Evolutionary conservation across 805 yeast species (phyloP).

Genomic region (Babjeviella inositovora): DNA sequence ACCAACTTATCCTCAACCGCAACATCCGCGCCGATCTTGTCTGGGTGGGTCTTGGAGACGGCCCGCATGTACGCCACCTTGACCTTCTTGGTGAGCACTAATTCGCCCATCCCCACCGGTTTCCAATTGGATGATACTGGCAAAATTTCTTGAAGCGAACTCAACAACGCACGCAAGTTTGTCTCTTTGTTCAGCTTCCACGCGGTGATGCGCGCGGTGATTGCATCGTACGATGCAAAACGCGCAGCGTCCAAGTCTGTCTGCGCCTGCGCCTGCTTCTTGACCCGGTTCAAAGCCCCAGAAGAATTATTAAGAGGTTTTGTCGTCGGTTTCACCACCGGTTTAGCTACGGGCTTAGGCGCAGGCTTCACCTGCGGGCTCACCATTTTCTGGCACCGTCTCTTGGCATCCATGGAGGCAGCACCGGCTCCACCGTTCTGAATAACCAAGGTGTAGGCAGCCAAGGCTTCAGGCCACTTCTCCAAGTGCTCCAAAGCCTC

Average conservation of each 20-base stretch:
- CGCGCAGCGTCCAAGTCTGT: conserved; percentile 37
- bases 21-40: conserved; percentile 49
- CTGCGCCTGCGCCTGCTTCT: conserved; percentile 27
- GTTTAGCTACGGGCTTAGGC: conserved; percentile 6
- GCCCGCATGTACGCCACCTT: conserved; percentile 75
- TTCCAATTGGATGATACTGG: conserved; percentile 59
- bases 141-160: conserved; percentile 50
- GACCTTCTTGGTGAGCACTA: conserved; percentile 81
- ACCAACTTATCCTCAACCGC: conserved; percentile 62
- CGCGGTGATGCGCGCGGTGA: conserved; percentile 29
- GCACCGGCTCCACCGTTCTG: conserved; percentile 53
- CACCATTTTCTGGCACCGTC: conserved; percentile 56
- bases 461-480: conserved; percentile 45
- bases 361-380: conserved; percentile 29
- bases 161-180: conserved; percentile 63
- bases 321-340: conserved; percentile 5
- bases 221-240: conserved; percentile 44
- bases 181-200: conserved; percentile 74
- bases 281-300: conserved; percentile 36
- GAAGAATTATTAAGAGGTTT: conserved; percentile 3
- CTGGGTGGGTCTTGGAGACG: conserved; percentile 69
- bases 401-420: conserved; percentile 60
- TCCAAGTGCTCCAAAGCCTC: conserved; percentile 78
- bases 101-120: conserved; percentile 49
- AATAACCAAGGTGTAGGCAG: conserved; percentile 43